phyloP scores from a whole-genome alignment of 2,329 filamentous ascomycete genomes.

The Phialophora expanda region DNA sequence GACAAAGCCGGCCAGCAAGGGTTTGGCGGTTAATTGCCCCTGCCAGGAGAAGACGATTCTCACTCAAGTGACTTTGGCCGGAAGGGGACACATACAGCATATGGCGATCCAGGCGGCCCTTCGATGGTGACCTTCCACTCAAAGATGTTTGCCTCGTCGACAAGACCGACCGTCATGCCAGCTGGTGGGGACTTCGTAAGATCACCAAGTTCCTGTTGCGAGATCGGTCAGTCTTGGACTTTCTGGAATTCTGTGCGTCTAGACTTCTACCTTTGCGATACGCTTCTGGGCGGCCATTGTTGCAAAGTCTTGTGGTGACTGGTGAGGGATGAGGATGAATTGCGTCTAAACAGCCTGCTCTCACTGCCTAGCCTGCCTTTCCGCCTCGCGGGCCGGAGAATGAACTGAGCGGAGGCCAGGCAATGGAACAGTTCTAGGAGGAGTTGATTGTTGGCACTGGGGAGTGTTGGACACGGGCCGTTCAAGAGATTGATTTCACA shows the following conservation, averaged over 20 bases:
- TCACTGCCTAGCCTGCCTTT: slow-evolving; percentile 12
- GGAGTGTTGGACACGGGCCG: background rate
- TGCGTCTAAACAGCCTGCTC: slow-evolving; percentile 2
- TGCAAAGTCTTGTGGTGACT: background rate
- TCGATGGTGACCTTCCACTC: slow-evolving; percentile 71
- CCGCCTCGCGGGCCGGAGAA: slow-evolving; percentile 4
- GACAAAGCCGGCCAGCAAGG: background rate
- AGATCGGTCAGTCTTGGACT: background rate
- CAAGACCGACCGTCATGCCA: slow-evolving; percentile 62
- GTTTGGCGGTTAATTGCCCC: slow-evolving; percentile 9
- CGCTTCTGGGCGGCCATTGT: slow-evolving; percentile 49
- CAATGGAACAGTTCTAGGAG: slow-evolving; percentile 5
- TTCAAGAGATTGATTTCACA: background rate
- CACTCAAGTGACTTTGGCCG: background rate
- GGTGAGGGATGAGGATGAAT: background rate
- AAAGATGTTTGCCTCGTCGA: slow-evolving; percentile 68
- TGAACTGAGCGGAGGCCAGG: slow-evolving; percentile 3
- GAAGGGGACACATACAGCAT: slow-evolving; percentile 60
- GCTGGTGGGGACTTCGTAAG: slow-evolving; percentile 60
- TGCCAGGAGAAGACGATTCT: slow-evolving; percentile 9
- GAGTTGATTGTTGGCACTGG: background rate
- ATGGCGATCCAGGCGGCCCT: slow-evolving; percentile 68
- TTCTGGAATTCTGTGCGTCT: background rate
- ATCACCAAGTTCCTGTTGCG: slow-evolving; percentile 64
- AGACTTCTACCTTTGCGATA: slow-evolving; percentile 50